Evolutionary conservation across 192 early-diverging fungal genomes (phyloP), one percentile per base, ranked within the genome.

Genomic region (Coemansia furcata): DNA sequence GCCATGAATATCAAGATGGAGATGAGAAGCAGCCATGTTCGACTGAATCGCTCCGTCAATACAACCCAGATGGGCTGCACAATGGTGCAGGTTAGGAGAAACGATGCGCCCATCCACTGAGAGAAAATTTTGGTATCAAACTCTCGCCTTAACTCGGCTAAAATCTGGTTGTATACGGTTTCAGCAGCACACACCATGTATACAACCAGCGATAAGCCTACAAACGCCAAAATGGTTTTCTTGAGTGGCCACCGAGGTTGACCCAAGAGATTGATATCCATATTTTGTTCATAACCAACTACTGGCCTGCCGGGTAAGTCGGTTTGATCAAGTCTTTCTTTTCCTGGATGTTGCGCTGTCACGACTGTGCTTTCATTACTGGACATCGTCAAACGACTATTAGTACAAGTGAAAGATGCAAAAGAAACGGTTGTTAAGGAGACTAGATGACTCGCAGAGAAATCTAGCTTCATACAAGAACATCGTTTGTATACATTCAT

Each of bases 21-120:
- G 1, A 64, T 58, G 8, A 84, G 46, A 6, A 85, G 37, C 26
- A 76, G 73, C 67, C 67, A 58, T 1, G 50, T 36, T n/a, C 82
- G 74, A 4, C 85, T 84, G 71, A 88, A 90, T 63, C 92, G 91
- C 71, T 95, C 94, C 5, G 90, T 85, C 43, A 95, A 71, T 70
- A 90, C 94, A 10, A 93, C 95, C 84, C 95, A 95, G 1, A 91
- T 65, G 7, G 91, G 90, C 63, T 90, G 84, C 40, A 91, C 82
- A 36, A 92, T 82, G 0, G 90, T 91, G 43, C 84, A 83, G 4
- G 86, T 84, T 37, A 93, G 68, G 6, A 94, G 78, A 66, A 91
- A 95, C 5, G 85, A 72, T 0, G 88, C 90, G 19, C 89, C 93
- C 39, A 96, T 83, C 96, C 96, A 98, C 23, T 91, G 77, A 43